phyloP scores from a whole-genome alignment of 2,329 filamentous ascomycete genomes.

The Fusarium floridanum region DNA sequence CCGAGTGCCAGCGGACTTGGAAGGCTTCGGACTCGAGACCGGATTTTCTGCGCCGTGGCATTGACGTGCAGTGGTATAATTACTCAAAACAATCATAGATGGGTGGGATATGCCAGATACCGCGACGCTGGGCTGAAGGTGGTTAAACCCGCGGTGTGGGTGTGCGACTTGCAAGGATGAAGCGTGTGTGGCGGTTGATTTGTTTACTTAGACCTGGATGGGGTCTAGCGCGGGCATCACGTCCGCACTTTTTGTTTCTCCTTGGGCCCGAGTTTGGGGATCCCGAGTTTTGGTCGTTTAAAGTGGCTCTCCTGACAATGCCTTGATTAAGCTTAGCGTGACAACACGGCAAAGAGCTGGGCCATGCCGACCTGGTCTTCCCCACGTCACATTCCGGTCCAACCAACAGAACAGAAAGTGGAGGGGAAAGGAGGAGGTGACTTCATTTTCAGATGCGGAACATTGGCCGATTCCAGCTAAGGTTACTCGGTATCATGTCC shows the following conservation, averaged over 20 bases:
- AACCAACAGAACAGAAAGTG: constrained; percentile 12
- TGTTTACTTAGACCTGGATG: constrained; percentile 49
- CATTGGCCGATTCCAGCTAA: constrained; percentile 33
- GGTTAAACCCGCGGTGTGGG: constrained; percentile 33
- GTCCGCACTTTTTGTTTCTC: constrained; percentile 45
- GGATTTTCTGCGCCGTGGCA: constrained; percentile 47
- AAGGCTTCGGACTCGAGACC: constrained; percentile 45
- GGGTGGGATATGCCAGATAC: constrained; percentile 38
- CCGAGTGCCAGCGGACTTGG: constrained; percentile 53
- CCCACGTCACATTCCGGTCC: constrained; percentile 46
- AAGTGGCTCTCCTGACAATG: constrained; percentile 24
- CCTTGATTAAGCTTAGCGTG: constrained; percentile 13
- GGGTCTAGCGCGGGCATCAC: constrained; percentile 36
- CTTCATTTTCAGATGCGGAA: constrained; percentile 46
- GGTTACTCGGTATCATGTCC: constrained; percentile 35
- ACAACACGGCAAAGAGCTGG: constrained; percentile 10
- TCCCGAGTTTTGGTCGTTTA: constrained; percentile 11
- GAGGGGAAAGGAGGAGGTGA: constrained; percentile 27
- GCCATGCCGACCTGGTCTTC: constrained; percentile 20
- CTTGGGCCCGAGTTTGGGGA: constrained; percentile 30
- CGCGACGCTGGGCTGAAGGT: constrained; percentile 17
- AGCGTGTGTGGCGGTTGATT: constrained; percentile 30
- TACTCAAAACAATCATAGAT: constrained; percentile 21
- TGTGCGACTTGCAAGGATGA: constrained; percentile 35
- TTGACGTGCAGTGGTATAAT: constrained; percentile 40